Conservation (phyloP, 1,284 basidiomycete species). For the Pterula multifida region DNA sequence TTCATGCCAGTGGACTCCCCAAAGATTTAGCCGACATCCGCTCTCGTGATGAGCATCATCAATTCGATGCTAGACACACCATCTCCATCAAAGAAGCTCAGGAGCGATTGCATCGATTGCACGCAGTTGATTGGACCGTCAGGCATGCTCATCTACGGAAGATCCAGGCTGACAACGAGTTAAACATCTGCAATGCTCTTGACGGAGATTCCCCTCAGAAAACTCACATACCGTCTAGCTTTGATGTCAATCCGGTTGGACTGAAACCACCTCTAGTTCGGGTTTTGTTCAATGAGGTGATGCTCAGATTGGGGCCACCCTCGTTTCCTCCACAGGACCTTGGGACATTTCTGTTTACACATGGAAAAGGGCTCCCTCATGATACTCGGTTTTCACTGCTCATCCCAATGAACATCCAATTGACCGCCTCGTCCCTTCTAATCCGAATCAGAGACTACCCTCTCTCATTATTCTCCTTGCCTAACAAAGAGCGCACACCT, state of each 20-base stretch:
- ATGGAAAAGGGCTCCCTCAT: slow-evolving; percentile 60
- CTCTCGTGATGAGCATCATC: slow-evolving; percentile 28
- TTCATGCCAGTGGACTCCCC: slow-evolving; percentile 28
- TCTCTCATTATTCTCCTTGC: slow-evolving; percentile 54
- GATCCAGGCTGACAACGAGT: slow-evolving; percentile 20
- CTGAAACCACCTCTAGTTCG: slow-evolving; percentile 69
- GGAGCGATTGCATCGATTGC: slow-evolving; percentile 59
- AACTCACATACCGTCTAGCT: not conserved
- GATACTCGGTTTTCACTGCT: slow-evolving; percentile 73
- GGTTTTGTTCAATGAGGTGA: slow-evolving; percentile 48
- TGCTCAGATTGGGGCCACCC: slow-evolving; percentile 49
- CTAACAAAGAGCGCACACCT: slow-evolving; percentile 25
- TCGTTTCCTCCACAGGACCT: slow-evolving; percentile 49
- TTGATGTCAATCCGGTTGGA: slow-evolving; percentile 20
- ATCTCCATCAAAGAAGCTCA: slow-evolving; percentile 66
- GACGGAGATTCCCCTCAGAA: slow-evolving; percentile 11
- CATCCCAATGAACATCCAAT: slow-evolving; percentile 72
- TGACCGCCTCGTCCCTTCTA: slow-evolving; percentile 53
- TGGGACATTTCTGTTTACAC: slow-evolving; percentile 58
- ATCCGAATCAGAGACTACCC: slow-evolving; percentile 76
- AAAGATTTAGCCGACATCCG: slow-evolving; percentile 11
- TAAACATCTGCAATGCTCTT: slow-evolving; percentile 6
- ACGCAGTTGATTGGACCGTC: slow-evolving; percentile 72
- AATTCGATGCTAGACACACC: slow-evolving; percentile 51
- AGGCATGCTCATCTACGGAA: slow-evolving; percentile 26